Base-by-base conservation (phyloP, 345 rosid genomes). In the Moricandia moricandioides region DNA sequence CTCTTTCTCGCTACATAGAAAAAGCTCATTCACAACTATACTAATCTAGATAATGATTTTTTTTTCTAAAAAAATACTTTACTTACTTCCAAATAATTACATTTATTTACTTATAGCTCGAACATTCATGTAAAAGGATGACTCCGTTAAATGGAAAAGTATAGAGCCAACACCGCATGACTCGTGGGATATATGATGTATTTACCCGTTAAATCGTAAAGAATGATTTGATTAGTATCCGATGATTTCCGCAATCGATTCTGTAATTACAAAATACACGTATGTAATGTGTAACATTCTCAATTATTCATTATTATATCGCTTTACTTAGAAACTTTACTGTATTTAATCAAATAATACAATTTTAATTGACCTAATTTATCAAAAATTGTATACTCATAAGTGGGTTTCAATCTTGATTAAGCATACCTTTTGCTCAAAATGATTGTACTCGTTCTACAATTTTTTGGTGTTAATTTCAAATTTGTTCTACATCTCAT, bases 91-190 rank as follows among this genome's bases (percentile, higher is more conserved):
- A 62, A 9, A 47, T 12, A 47, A 3, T 43, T 43, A 43, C 51
- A 13, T 12, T 60, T 55, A 40, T 55, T 49, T 43, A 49, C 31
- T n/a, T 45, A 64, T 45, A 14, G 16, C 31, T 56, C 13, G 16
- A 71, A 58, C 56, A 58, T 58, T 71, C 26, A 71, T 77, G 76
- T 64, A 47, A 33, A 45, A 77, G 65, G 71, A 71, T 71, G 71
- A 33, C 5, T 71, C 55, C 8, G 31, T 77, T 70, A 70, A 70
- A 45, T 43, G 66, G 55, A 45, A 12, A 12, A 71, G 67, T 57
- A 45, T 65, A 71, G 70, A 71, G 80, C 80, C 35, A 71, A 65
- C 80, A 71, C 34, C 27, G 59, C 67, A 65, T 77, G 62, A 65
- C 72, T 77, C 40, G 8, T 45, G 64, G 13, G 71, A 35, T 45